Percentiles rank a stretch among this genome's conserved stretches.
phyloP scores from a whole-genome alignment of 2,329 filamentous ascomycete species.

The Alternaria triticimaculans region DNA sequence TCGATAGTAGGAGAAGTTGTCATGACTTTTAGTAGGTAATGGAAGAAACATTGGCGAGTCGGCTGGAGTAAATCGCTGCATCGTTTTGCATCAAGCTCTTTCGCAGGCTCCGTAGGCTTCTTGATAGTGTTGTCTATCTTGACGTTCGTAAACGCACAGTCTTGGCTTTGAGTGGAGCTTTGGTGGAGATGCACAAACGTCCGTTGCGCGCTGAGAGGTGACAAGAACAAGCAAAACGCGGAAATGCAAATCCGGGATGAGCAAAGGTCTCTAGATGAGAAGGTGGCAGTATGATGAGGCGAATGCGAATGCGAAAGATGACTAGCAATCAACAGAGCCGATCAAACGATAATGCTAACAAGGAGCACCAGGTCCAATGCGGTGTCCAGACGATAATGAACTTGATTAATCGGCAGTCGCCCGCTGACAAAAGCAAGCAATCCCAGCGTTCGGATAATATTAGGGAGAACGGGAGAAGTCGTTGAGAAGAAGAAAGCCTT shows the following conservation, averaged over 20 bases:
- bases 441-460: background rate
- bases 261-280: background rate
- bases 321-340: background rate
- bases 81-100: background rate
- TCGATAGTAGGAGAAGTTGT: background rate
- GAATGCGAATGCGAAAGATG: background rate
- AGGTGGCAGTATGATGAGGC: background rate
- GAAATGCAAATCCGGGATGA: background rate
- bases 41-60: background rate
- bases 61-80: background rate
- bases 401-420: background rate
- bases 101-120: background rate
- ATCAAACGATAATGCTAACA: background rate
- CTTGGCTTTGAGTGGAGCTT: background rate
- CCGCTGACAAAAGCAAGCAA: background rate
- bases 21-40: background rate
- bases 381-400: background rate
- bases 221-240: background rate
- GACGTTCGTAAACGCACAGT: background rate
- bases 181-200: background rate
- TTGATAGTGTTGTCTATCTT: background rate
- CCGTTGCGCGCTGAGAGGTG: background rate
- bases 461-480: background rate
- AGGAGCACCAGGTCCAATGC: background rate
- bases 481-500: background rate